Percentiles rank a stretch among this genome's conserved stretches.
These are phyloP conservation scores for Leucosporidium yakuticum DNA, from an alignment of 768 basidiomycete genomes.

Conservation along the genomic window DNA sequence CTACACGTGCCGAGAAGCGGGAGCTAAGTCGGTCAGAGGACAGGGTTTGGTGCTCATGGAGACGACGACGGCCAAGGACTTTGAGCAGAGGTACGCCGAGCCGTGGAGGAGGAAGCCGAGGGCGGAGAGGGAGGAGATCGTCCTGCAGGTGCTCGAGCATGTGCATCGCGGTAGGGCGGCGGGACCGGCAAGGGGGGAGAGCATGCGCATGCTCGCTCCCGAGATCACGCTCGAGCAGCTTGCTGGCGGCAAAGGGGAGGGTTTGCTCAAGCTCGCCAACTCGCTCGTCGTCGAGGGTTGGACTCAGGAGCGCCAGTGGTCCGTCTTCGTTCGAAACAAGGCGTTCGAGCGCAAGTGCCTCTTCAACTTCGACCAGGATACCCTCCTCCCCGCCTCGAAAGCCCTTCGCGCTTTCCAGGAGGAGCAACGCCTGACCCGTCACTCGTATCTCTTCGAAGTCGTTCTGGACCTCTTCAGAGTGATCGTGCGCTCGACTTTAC, in stretches of 20 bases:
- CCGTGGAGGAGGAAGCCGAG: neutral
- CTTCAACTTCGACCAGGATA: neutral
- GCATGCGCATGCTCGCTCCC: neutral
- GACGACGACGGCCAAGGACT: neutral
- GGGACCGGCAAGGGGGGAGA: neutral
- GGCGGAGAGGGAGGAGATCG: neutral
- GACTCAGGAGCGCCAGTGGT: neutral
- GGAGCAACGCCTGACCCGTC: too few relatives aligned
- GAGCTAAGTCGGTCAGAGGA: neutral
- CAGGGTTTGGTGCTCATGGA: neutral
- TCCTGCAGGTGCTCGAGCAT: neutral
- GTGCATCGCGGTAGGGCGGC: neutral
- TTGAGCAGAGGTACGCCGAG: neutral
- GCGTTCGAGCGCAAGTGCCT: neutral
- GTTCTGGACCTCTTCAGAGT: too few relatives aligned
- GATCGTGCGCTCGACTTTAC: too few relatives aligned
- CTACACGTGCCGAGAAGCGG: too few relatives aligned
- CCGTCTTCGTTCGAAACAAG: neutral
- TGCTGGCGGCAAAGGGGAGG: neutral
- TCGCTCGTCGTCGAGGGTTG: neutral
- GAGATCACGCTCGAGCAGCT: neutral
- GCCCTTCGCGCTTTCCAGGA: too few relatives aligned
- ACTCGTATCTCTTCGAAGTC: too few relatives aligned
- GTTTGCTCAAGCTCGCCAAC: neutral
- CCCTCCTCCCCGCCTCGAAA: too few relatives aligned